Base-by-base conservation (phyloP, 2,329 filamentous ascomycete species). In the Ceratocystis papillata region DNA sequence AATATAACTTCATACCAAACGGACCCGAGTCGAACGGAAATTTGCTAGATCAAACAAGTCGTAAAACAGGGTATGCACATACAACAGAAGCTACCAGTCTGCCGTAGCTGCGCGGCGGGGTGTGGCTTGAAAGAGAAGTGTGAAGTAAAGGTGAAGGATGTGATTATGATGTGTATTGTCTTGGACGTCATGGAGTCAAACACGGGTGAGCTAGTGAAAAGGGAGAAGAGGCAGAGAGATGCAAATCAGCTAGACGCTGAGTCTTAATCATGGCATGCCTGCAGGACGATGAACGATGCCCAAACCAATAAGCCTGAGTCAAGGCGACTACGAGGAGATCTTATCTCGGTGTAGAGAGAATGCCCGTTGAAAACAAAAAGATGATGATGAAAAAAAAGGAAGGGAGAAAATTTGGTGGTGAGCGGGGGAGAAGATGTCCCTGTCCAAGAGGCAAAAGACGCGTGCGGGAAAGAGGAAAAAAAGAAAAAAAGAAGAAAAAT, bases 391-490 rank as follows among this genome's bases (percentile, higher is more conserved):
- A 41, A 25, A 64, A 64, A 64, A 22, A 44, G 30, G 28, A 45
- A 28, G n/a, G 8, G 4, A 22, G 20, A 17, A 25, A n/a, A 37
- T 30, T 6, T 10, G 7, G 33, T 61, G 59, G 6, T 22, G 5
- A 61, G 60, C 20, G 44, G 33, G 60, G 60, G 60, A 62, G 30
- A 62, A 62, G 41, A 45, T 41, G 44, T n/a, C 15, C 37, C 10
- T 12, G 37, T 41, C 12, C 37, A 12, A 41, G 37, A 48, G 20
- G n/a, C 15, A 48, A 48, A 30, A 45, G 48, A 25, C 48, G 48
- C 48, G 48, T 53, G 48, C 5, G 25, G 25, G 22, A 53, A 50
- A 3, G 22, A 53, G 20, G n/a, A 8, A 48, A 48, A 48, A 48
- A 48, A 8, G 7, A 20, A 20, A 7, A 10, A 8, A 48, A 45